Percentiles rank a stretch among this genome's conserved stretches.
These are phyloP conservation scores for Dictyostelium capitatum DNA, from an alignment of 78 protist species.

Conservation along the genomic window DNA sequence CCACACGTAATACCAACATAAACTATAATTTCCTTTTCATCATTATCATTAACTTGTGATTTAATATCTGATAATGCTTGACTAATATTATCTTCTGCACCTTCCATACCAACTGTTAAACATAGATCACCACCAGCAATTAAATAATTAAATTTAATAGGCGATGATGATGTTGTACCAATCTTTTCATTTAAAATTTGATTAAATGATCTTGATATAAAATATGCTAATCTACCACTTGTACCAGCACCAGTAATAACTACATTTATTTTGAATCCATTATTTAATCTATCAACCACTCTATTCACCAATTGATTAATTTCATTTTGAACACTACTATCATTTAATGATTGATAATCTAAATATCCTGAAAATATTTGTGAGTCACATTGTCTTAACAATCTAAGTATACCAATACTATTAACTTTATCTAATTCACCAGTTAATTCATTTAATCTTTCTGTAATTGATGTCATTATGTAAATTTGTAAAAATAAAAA, in stretches of 20 bases:
- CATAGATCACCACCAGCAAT: slow-evolving; percentile 94
- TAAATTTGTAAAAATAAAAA: not conserved
- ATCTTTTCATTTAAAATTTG: not conserved
- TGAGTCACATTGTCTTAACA: slow-evolving; percentile 70
- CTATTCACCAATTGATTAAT: not conserved
- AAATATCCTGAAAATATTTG: slow-evolving; percentile 73
- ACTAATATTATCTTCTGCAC: slow-evolving; percentile 85
- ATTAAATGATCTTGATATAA: slow-evolving; percentile 59
- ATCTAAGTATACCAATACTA: slow-evolving; percentile 32
- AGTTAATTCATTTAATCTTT: slow-evolving; percentile 51
- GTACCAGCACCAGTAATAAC: slow-evolving; percentile 82
- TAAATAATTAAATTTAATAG: slow-evolving; percentile 59
- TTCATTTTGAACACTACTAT: not conserved
- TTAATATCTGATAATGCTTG: slow-evolving; percentile 75
- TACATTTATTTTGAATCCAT: not conserved
- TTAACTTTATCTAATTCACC: slow-evolving; percentile 46
- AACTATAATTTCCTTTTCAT: not conserved
- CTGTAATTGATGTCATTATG: slow-evolving; percentile 48
- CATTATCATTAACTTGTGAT: not conserved
- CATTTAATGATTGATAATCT: slow-evolving; percentile 27
- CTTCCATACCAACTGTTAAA: slow-evolving; percentile 84
- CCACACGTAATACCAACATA: slow-evolving; percentile 95
- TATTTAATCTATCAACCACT: not conserved
- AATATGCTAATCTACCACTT: slow-evolving; percentile 89
- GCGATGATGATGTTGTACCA: no score